These are phyloP conservation scores for Fusarium humuli DNA, from an alignment of 2,329 filamentous ascomycete species.

Conservation along the genomic window DNA sequence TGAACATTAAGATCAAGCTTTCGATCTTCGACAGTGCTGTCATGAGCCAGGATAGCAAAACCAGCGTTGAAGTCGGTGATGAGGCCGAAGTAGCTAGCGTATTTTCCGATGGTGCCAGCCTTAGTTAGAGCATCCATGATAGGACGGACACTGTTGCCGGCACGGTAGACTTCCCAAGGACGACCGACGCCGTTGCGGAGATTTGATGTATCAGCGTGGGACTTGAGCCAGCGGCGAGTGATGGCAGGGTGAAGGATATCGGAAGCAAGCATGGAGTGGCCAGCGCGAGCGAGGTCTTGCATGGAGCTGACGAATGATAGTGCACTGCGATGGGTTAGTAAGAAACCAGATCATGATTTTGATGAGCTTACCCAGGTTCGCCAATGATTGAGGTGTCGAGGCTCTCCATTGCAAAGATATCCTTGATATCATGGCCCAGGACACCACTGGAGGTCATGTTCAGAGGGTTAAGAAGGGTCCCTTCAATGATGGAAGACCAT, in stretches of 20 bases:
- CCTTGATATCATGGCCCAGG: not conserved
- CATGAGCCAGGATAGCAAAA: constrained; percentile 51
- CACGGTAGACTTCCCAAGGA: constrained; percentile 52
- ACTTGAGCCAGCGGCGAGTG: constrained; percentile 50
- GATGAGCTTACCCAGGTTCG: constrained; percentile 24
- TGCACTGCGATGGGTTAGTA: constrained; percentile 4
- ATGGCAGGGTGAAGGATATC: constrained; percentile 32
- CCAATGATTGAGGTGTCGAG: constrained; percentile 22
- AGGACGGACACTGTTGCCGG: constrained; percentile 38
- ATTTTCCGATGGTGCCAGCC: constrained; percentile 45
- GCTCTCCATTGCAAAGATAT: constrained; percentile 20
- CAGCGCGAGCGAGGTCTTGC: constrained; percentile 35
- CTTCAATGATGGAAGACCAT: constrained; percentile 13
- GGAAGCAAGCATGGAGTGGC: constrained; percentile 38
- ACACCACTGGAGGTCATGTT: constrained; percentile 28
- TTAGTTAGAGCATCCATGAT: constrained; percentile 48
- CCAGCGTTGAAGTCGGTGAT: constrained; percentile 40
- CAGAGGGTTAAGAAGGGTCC: constrained; percentile 8
- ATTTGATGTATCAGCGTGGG: constrained; percentile 49
- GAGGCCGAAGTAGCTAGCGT: constrained; percentile 44
- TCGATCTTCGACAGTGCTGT: constrained; percentile 35
- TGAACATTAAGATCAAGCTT: constrained; percentile 51
- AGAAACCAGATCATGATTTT: accelerated
- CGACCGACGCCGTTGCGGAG: constrained; percentile 50
- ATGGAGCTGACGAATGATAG: constrained; percentile 36